Evolutionary conservation across 176 grass and related monocot species (phyloP), one percentile per base, ranked within the genome.

Genomic region (Triticum timopheevii): DNA sequence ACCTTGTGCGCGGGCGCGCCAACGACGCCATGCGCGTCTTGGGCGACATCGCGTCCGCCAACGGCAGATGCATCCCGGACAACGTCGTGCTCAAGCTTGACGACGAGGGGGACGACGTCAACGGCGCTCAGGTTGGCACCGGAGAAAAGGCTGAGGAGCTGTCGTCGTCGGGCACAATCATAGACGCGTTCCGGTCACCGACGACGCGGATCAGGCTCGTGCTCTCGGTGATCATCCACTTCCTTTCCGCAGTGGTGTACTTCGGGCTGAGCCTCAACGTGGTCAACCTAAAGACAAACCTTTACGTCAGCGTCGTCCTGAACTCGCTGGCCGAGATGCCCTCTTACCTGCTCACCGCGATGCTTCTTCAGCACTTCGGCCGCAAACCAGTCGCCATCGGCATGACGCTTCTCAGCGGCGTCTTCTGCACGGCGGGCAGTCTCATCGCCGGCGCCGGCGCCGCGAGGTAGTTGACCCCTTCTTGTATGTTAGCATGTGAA

Each of bases 231-330:
- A 35, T 77, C 50, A 93, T 95, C 73, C 93, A 93, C 66, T 80
- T 95, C 19, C 76, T 98, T 1, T 30, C 76, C 25, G 85, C 93
- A 0, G 86, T 93, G 50, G 92, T 93, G 22, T 97, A 97, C 89
- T 95, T 93, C 33, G 95, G 95, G 13, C 95, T 97, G 52, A 97
- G 85, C 79, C 93, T 95, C 62, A 97, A 97, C 63, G 95, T 97
- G 0, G 95, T 97, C 19, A 97, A 97, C 82, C 91, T 97, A n/a
- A 95, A 97, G 80, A 92, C 89, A 63, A 93, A 97, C 85, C 85
- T 97, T 23, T 97, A 97, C 25, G 68, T 89, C 69, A 90, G 80
- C 22, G 95, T 97, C 24, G 33, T 92, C 27, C 34, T 87, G 15
- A 98, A 98, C 83, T 79, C 95, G 23, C 20, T 93, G 40, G 83